phyloP scores from a whole-genome alignment of 2,329 filamentous ascomycete genomes.

The Fusarium cyanostomum region DNA sequence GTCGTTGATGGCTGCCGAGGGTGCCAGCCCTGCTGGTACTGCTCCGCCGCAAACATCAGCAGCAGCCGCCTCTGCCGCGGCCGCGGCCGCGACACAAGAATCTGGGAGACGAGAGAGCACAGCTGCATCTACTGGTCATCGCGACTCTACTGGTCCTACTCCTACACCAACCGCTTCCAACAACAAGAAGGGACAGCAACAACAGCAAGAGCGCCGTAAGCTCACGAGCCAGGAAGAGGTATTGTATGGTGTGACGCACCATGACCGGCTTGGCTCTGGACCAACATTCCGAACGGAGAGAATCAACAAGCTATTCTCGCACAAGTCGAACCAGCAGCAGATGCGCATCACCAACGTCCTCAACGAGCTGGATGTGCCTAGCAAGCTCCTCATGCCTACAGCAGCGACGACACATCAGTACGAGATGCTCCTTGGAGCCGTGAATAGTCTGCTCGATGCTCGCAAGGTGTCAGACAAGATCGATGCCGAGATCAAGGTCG shows the following conservation, averaged over 20 bases:
- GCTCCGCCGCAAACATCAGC: constrained; percentile 46
- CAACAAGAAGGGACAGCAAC: constrained; percentile 59
- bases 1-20: constrained; percentile 71
- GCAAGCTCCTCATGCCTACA: constrained; percentile 78
- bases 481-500: constrained; percentile 73
- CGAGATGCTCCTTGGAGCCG: constrained; percentile 73
- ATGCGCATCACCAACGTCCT: constrained; percentile 78
- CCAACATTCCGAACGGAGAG: constrained; percentile 90
- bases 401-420: constrained; percentile 75
- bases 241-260: constrained; percentile 84
- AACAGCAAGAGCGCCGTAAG: constrained; percentile 67
- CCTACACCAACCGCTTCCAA: constrained; percentile 50
- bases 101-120: constrained; percentile 63
- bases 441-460: constrained; percentile 75
- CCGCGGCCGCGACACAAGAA: constrained; percentile 45
- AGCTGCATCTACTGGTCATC: constrained; percentile 54
- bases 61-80: constrained; percentile 20
- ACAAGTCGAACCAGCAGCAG: constrained; percentile 80
- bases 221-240: constrained; percentile 79
- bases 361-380: constrained; percentile 75
- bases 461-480: constrained; percentile 80
- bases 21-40: constrained; percentile 55
- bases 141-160: constrained; percentile 47
- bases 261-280: constrained; percentile 85
- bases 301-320: constrained; percentile 79